These are phyloP conservation scores for Gautieria morchelliformis DNA, from an alignment of 768 basidiomycete genomes.

Conservation along the genomic window DNA sequence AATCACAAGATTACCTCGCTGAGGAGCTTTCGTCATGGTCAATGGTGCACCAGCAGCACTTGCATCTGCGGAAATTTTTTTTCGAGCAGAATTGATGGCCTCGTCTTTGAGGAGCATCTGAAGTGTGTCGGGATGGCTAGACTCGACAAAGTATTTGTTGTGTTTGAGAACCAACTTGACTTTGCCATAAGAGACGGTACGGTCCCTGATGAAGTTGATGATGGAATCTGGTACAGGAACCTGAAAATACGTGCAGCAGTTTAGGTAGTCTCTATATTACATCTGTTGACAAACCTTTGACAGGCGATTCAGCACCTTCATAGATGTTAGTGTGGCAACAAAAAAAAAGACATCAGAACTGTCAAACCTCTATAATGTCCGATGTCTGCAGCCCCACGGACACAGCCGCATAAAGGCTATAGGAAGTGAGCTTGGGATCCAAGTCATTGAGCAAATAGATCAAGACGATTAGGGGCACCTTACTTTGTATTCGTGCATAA, in stretches of 20 bases:
- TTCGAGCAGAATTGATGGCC: slow-evolving; percentile 75
- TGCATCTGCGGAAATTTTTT: slow-evolving; percentile 45
- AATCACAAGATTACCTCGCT: slow-evolving; percentile 74
- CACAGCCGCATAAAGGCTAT: slow-evolving; percentile 96
- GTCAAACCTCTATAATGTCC: slow-evolving; percentile 90
- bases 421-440: slow-evolving; percentile 67
- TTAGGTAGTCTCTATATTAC: not conserved
- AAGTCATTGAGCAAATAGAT: not conserved
- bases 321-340: slow-evolving; percentile 24
- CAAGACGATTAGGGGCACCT: not conserved
- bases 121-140: slow-evolving; percentile 87
- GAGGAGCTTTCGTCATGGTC: slow-evolving; percentile 75
- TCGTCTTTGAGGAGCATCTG: slow-evolving; percentile 81
- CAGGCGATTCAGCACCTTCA: slow-evolving; percentile 67
- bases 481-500: slow-evolving; percentile 89
- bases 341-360: slow-evolving; percentile 13
- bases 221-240: slow-evolving; percentile 90
- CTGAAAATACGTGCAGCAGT: slow-evolving; percentile 27
- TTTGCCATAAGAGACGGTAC: slow-evolving; percentile 95
- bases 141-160: slow-evolving; percentile 96
- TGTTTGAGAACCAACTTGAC: slow-evolving; percentile 97
- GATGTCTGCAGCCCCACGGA: slow-evolving; percentile 97
- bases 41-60: slow-evolving; percentile 50
- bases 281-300: slow-evolving; percentile 47
- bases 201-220: slow-evolving; percentile 78